A percentile compares a stretch with the other conserved stretches of the same genome.
These are phyloP conservation scores for Phyllosticta citriasiana DNA, from an alignment of 2,329 filamentous ascomycete species.

Conservation along the genomic window DNA sequence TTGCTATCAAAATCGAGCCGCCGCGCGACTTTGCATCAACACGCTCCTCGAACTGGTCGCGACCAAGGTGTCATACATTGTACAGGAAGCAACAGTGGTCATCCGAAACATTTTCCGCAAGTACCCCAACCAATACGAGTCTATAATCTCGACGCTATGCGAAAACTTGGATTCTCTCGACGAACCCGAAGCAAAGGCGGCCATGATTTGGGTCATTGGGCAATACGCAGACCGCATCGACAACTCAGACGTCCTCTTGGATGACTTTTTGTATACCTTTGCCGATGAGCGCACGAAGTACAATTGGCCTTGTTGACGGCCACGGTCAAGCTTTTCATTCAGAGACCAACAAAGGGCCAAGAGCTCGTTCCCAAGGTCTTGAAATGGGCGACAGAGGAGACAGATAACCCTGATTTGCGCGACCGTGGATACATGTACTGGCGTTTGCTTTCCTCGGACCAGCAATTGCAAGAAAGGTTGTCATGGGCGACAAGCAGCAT, in stretches of 20 bases:
- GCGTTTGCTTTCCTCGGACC: conserved; percentile 88
- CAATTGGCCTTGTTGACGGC: conserved; percentile 90
- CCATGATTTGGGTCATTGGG: conserved; percentile 99
- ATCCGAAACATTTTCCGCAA: conserved; percentile 99
- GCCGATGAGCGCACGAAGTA: conserved; percentile 89
- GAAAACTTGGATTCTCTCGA: conserved; percentile 94
- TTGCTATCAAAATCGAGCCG: conserved; percentile 97
- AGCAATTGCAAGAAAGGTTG: conserved; percentile 70
- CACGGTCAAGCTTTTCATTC: conserved; percentile 96
- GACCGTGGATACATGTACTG: conserved; percentile 99
- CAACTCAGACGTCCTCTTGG: conserved; percentile 84
- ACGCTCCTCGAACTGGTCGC: conserved; percentile 85
- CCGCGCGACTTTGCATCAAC: conserved; percentile 83
- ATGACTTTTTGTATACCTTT: conserved; percentile 92
- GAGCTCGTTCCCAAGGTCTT: conserved; percentile 87
- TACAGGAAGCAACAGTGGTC: conserved; percentile 96
- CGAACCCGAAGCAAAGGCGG: conserved; percentile 94
- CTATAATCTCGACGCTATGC: conserved; percentile 90
- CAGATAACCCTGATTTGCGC: conserved; percentile 94
- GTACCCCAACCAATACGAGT: conserved; percentile 97
- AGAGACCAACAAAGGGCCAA: conserved; percentile 88
- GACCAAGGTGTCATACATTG: conserved; percentile 98
- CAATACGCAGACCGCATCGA: conserved; percentile 97
- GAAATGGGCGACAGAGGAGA: conserved; percentile 98
- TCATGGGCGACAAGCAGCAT: conserved; percentile 98